phyloP scores from a whole-genome alignment of 2,329 filamentous ascomycete species.

The Apiospora sp. region DNA sequence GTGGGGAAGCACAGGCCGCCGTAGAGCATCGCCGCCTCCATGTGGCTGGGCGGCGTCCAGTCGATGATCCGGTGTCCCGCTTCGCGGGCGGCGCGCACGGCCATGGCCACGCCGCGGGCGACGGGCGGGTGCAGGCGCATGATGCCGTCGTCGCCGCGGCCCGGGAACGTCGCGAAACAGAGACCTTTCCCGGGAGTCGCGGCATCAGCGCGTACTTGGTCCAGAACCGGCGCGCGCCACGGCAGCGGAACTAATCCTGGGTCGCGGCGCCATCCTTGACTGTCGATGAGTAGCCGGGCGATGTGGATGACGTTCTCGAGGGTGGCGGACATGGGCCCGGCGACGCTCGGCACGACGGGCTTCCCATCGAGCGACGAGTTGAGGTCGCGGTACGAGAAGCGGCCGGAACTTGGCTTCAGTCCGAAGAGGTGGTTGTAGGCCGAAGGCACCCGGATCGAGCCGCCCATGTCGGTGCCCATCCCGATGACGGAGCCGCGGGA shows the following conservation, averaged over 20 bases:
- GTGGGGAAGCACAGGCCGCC: neutral
- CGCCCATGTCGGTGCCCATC: slow-evolving; percentile 61
- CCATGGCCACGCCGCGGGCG: neutral
- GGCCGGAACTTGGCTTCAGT: slow-evolving; percentile 50
- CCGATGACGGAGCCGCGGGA: slow-evolving; percentile 45
- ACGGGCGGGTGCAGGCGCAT: neutral
- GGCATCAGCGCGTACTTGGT: neutral
- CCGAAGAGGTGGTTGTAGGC: slow-evolving; percentile 57
- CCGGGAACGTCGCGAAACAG: neutral
- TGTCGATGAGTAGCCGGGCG: neutral
- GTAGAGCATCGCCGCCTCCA: neutral
- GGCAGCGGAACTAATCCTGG: neutral
- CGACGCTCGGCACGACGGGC: neutral
- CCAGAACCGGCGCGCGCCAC: neutral
- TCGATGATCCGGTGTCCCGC: neutral
- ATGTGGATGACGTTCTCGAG: neutral
- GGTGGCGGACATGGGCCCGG: neutral
- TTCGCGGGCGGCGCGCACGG: neutral
- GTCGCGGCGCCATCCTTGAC: neutral
- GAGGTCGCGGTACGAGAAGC: neutral
- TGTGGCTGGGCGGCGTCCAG: neutral
- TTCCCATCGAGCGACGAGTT: neutral
- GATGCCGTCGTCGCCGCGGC: neutral
- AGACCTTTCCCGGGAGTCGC: neutral
- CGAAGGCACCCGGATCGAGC: slow-evolving; percentile 58